Evolutionary conservation across 2,329 filamentous ascomycete species (phyloP), one percentile per base, ranked within the genome.

Genomic region (Beauveria bassiana): DNA sequence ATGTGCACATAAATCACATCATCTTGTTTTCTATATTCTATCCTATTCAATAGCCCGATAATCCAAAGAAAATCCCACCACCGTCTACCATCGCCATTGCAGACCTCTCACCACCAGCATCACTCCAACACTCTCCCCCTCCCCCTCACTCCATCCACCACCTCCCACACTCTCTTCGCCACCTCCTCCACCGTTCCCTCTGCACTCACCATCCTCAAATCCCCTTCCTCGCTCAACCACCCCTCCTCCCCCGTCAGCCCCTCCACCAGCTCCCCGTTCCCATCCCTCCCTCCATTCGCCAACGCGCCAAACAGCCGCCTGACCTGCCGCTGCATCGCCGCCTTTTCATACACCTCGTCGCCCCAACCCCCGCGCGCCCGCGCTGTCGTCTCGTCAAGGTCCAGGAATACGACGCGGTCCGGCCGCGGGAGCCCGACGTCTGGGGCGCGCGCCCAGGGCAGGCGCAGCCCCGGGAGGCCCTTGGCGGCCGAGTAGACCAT

Each of bases 401-500:
- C 90, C 38, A 99, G 81, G 70, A 98, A 98, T 1, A 98, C 74
- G 12, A 93, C 91, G 10, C 93, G 72, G 76, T 99, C 95, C 0
- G 95, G 93, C 5, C 89, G 84, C 1, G 95, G 93, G 0, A 99
- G 81, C 0, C 93, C 93, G 16, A 90, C 82, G 68, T 98, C 95
- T 1, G 93, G 91, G 18, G 86, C 82, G 67, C 90, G 86, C 8
- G 91, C 92, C 93, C 95, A 99, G 0, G 82, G 75, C 0, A 97
- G 78, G 0, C 82, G 78, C 14, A 97, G 81, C 2, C 78, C 73
- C 0, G 87, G 84, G 67, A 90, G 91, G 50, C 85, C 80, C 72
- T 98, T 98, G 3, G 95, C 93, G 0, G 91, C 91, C 26, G 88
- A 91, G 77, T 98, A 99, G 55, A 97, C 91, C 62, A 93, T 90